Evolutionary conservation across 1,284 basidiomycete species (phyloP), one percentile per base, ranked within the genome.

Genomic region (Exobasidium cylindrosporum): DNA sequence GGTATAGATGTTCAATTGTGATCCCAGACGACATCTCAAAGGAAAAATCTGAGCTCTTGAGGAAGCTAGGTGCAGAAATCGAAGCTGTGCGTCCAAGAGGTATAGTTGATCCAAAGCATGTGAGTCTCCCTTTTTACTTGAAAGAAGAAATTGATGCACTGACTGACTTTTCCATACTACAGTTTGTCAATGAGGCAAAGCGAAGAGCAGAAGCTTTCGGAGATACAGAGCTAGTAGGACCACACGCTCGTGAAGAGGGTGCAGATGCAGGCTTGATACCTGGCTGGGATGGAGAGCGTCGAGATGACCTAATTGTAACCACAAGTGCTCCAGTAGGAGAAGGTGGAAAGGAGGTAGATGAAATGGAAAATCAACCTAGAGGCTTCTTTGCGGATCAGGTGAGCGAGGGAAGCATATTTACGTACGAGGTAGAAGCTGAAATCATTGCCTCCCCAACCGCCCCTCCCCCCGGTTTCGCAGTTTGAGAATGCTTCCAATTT

Each of bases 381-480:
- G 82, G 81, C 31, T 80, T 82, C 82, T 98, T 97, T 74, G 92
- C 92, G 0, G 93, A 98, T 78, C 95, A 97, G 83, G 89, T 88
- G 60, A n/a, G n/a, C n/a, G n/a, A n/a, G 17, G 82, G 67, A 31
- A 28, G 17, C n/a, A n/a, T n/a, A n/a, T n/a, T n/a, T n/a, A n/a
- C n/a, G n/a, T n/a, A n/a, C n/a, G n/a, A n/a, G n/a, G n/a, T n/a
- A n/a, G n/a, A n/a, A n/a, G n/a, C n/a, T n/a, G n/a, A n/a, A n/a
- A n/a, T n/a, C n/a, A n/a, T n/a, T n/a, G n/a, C n/a, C n/a, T 55
- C 44, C 5, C 6, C 58, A 29, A 24, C 11, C 7, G 35, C 35
- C 35, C 35, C 17, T 7, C 7, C 10, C 35, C 17, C 17, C 17
- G 7, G 7, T 17, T 40, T 58, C 29, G 30, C n/a, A 77, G 50